Base-by-base conservation (phyloP, 371 early-diverging fungal species). In the Rhizopus sp. region DNA sequence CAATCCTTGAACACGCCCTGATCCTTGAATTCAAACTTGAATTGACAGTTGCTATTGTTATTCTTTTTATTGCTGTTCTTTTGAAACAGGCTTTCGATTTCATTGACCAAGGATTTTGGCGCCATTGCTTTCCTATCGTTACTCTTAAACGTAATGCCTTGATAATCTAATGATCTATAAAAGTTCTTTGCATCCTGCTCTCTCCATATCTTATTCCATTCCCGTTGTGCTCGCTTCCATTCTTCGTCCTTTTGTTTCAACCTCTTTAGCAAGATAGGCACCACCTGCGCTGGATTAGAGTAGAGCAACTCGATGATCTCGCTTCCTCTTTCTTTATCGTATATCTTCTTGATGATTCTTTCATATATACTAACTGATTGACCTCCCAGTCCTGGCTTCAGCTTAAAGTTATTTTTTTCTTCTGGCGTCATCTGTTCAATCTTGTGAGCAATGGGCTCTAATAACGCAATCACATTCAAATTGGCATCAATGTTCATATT, bases 121-220 rank as follows among this genome's bases (percentile, higher is more conserved):
- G 88, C 79, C 58, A 95, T 82, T 40, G 78, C 82, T 48, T 92
- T 93, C 55, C 91, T 88, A 68, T 99, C 99, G n/a, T 82, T 80
- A 5, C 82, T 75, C 70, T 96, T 96, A 77, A 96, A 95, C 1
- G 84, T 84, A 47, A 90, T 80, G 4, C 97, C 93, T 70, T 93
- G 93, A 64, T 96, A 93, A 74, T 99, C 99, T 42, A 99, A 79
- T 1, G 99, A 90, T 62, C 95, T 93, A 72, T 94, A 95, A 80
- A 91, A 98, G 83, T 98, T 98, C 67, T 93, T 93, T 48, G 87
- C 80, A 46, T 97, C 94, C 44, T 88, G 71, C 59, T 97, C 96
- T 35, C 96, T 85, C 99, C 99, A 99, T 4, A 96, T 83, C 69
- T 95, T 96, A 72, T 91, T 89, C 87, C 89, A 93, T 57, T 94